Evolutionary conservation across 2,329 filamentous ascomycete species (phyloP).

Genomic region (Paraphaeosphaeria minitans): DNA sequence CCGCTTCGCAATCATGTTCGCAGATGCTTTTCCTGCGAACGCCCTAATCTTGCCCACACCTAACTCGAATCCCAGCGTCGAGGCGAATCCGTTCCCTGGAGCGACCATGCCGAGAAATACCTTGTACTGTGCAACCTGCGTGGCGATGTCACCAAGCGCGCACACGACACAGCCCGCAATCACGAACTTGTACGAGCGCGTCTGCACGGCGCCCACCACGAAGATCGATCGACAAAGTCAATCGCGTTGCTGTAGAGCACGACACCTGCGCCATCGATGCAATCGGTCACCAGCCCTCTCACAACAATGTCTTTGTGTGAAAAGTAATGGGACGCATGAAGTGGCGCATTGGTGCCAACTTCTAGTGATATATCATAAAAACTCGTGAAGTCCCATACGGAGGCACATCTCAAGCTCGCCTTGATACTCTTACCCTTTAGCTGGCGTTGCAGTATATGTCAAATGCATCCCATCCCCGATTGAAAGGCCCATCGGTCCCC

Average conservation of each 20-base stretch:
- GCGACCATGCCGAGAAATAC: conserved; percentile 70
- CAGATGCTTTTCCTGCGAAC: conserved; percentile 65
- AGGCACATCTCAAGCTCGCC: no score
- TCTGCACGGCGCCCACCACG: conserved; percentile 62
- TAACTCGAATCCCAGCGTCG: conserved; percentile 65
- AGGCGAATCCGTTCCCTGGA: conserved; percentile 65
- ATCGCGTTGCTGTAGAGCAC: conserved; percentile 67
- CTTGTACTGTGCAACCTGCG: conserved; percentile 68
- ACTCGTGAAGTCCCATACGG: no score
- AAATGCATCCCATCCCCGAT: no score
- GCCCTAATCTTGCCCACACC: conserved; percentile 65
- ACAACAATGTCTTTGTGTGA: no score
- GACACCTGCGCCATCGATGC: conserved; percentile 39
- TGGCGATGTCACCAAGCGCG: conserved; percentile 66
- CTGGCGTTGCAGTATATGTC: no score
- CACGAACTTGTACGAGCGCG: conserved; percentile 65
- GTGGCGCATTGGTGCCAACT: no score
- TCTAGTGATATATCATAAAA: no score
- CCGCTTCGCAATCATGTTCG: conserved; percentile 63
- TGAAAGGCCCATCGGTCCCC: no score
- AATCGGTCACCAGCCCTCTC: no score
- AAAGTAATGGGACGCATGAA: no score
- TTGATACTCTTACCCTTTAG: no score
- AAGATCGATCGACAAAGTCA: conserved; percentile 64
- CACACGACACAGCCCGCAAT: conserved; percentile 61